Base-by-base conservation (phyloP, 2,329 filamentous ascomycete genomes). In the Dissoconium aciculare region DNA sequence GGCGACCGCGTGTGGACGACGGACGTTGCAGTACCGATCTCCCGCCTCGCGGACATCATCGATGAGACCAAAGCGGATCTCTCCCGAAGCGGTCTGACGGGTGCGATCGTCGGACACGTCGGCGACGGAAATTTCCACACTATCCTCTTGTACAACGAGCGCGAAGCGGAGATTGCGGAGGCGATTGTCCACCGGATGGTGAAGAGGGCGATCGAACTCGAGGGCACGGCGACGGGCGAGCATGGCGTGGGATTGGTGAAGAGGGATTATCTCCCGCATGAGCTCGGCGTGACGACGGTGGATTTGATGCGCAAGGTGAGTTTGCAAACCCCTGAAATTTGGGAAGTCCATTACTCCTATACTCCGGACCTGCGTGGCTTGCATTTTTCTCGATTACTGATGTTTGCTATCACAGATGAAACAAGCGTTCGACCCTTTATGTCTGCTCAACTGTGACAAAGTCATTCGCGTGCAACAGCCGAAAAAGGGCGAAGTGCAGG, bases 161-260 rank as follows among this genome's bases (percentile, higher is more conserved):
- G 64, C 13, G 73, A 87, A 53, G 67, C 74, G 41, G 57, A 63
- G 35, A 66, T 69, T 32, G 77, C 78, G 2, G 77, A 83, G 47
- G 65, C 66, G 24, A 60, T 87, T 15, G 78, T 89, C 15, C 78
- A 85, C 51, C 67, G 73, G 35, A 89, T 89, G 82, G 79, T 87
- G 33, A 84, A 85, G 66, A 66, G 78, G 38, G 82, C 82, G 0
- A 74, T 91, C 28, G 78, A 83, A 58, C 52, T 56, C 49, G 81
- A 89, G 55, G 82, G 82, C 5, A 89, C 82, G 0, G 80, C 84
- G 1, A 85, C 81, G 9, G 82, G 81, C 32, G 81, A 91, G 56
- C 81, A 91, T 53, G 81, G 81, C 25, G 75, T 89, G 31, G 81
- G 81, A 5, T 60, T 91, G 28, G 78, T 87, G 34, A 91, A 91